Conservation (phyloP, 345 rosid genomes). For the Adansonia digitata region DNA sequence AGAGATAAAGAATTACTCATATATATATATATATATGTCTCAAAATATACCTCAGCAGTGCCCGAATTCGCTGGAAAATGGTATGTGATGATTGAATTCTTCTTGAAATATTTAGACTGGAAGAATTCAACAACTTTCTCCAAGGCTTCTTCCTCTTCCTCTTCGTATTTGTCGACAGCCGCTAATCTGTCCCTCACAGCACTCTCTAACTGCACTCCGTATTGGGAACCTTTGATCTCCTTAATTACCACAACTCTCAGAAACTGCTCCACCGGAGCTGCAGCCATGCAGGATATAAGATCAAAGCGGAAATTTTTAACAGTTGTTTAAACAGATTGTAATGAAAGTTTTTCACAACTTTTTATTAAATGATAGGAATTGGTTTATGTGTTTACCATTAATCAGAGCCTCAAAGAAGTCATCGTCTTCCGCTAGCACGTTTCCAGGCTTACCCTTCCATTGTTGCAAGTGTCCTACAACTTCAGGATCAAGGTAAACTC, state of each 20-base stretch:
- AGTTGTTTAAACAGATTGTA: neutral
- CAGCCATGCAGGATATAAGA: neutral
- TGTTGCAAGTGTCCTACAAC: constrained; percentile 42
- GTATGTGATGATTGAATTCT: constrained; percentile 58
- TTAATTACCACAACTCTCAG: constrained; percentile 82
- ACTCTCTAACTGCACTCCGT: constrained; percentile 81
- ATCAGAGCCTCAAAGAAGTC: constrained; percentile 74
- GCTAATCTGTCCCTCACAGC: constrained; percentile 81
- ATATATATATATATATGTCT: too few species aligned
- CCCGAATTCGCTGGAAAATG: constrained; percentile 55
- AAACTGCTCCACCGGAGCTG: constrained; percentile 68
- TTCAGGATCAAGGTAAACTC: constrained; percentile 78
- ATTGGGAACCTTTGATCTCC: constrained; percentile 92
- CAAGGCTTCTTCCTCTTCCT: constrained; percentile 78
- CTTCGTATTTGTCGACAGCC: constrained; percentile 79
- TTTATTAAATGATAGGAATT: neutral
- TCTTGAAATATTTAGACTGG: constrained; percentile 82
- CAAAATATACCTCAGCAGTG: constrained; percentile 46
- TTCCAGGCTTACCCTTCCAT: constrained; percentile 80
- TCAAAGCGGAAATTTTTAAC: neutral
- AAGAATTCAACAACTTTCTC: constrained; percentile 78
- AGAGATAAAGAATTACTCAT: neutral
- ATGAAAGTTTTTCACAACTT: neutral
- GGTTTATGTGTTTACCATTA: constrained; percentile 37
- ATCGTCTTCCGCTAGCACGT: constrained; percentile 53